Evolutionary conservation across 805 yeast genomes (phyloP), one percentile per base, ranked within the genome.

Genomic region (Cyberlindnera xishuangbannaensis): DNA sequence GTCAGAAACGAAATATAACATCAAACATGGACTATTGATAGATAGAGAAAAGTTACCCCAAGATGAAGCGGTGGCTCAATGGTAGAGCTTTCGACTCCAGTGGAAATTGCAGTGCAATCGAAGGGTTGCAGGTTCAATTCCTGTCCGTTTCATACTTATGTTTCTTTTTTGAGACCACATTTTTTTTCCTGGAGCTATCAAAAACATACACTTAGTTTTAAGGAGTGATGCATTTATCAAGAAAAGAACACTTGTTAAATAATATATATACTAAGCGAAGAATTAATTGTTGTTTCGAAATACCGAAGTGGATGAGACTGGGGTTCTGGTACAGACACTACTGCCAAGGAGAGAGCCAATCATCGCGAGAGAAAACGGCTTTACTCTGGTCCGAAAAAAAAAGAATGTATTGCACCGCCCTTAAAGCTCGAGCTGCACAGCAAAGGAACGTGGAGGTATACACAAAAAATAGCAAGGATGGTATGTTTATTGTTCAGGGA

Each of bases 121-220:
- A 74, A 76, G 75, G 84, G 84, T 72, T 77, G 84, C 83, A 77
- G 83, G 84, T 77, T 77, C 84, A 73, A 77, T 74, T 77, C 84
- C 83, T 77, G 84, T 76, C 81, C 79, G 82, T 75, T 78, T 74
- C 80, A 74, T 38, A 50, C 62, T 56, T 61, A 55, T 44, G 48
- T 58, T 55, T 41, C 50, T 55, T 56, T 54, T 30, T 33, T 28
- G n/a, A n/a, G n/a, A n/a, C n/a, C n/a, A 2, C 9, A 5, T 28
- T 28, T 27, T 31, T 29, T 26, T 29, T 34, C 25, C 13, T 24
- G 23, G 23, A 20, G 23, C 15, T 12, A 13, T 24, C 14, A 24
- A 12, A 13, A 19, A n/a, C n/a, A n/a, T n/a, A n/a, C n/a, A n/a
- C n/a, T n/a, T n/a, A n/a, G n/a, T n/a, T n/a, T n/a, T n/a, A n/a